Evolutionary conservation across 1,284 basidiomycete species (phyloP).

Genomic region (Sutorius eximius): DNA sequence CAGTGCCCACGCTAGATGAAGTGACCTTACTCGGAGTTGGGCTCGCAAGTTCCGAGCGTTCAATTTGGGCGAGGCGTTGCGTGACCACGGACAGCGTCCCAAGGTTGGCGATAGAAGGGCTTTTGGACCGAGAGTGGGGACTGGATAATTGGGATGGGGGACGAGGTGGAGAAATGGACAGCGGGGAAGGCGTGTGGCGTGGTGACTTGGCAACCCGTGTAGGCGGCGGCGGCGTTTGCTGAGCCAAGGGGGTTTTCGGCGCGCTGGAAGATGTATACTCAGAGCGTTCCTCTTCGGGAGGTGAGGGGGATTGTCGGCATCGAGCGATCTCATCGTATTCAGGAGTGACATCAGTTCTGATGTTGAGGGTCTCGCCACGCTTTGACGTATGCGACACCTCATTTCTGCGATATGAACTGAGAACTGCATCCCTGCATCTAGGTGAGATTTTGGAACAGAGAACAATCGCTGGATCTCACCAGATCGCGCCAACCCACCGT

Average conservation of each 20-base stretch:
- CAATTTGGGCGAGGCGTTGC: slow-evolving; percentile 51
- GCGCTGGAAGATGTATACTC: slow-evolving; percentile 33
- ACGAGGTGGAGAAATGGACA: slow-evolving; percentile 30
- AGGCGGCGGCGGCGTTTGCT: slow-evolving; percentile 18
- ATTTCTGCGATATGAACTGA: slow-evolving; percentile 40
- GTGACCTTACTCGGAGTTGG: slow-evolving; percentile 22
- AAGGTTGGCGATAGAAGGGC: slow-evolving; percentile 55
- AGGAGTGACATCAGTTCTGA: slow-evolving; percentile 21
- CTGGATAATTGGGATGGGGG: slow-evolving; percentile 24
- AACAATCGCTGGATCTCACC: slow-evolving; percentile 41
- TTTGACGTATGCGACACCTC: neutral
- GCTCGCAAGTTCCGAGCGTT: slow-evolving; percentile 29
- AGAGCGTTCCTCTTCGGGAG: slow-evolving; percentile 22
- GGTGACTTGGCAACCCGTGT: slow-evolving; percentile 28
- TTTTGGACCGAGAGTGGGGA: slow-evolving; percentile 38
- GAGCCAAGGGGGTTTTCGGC: slow-evolving; percentile 10
- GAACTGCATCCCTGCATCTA: slow-evolving; percentile 55
- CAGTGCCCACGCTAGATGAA: slow-evolving; percentile 31
- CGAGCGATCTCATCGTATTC: slow-evolving; percentile 1
- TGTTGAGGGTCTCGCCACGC: slow-evolving; percentile 5
- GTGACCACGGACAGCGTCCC: slow-evolving; percentile 51
- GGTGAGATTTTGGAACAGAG: slow-evolving; percentile 1
- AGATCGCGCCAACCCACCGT: slow-evolving; percentile 69
- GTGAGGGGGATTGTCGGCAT: slow-evolving; percentile 6
- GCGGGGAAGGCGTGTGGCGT: slow-evolving; percentile 12